These are phyloP conservation scores for Hirschioporus abietinus DNA, from an alignment of 768 basidiomycete species.

Conservation along the genomic window DNA sequence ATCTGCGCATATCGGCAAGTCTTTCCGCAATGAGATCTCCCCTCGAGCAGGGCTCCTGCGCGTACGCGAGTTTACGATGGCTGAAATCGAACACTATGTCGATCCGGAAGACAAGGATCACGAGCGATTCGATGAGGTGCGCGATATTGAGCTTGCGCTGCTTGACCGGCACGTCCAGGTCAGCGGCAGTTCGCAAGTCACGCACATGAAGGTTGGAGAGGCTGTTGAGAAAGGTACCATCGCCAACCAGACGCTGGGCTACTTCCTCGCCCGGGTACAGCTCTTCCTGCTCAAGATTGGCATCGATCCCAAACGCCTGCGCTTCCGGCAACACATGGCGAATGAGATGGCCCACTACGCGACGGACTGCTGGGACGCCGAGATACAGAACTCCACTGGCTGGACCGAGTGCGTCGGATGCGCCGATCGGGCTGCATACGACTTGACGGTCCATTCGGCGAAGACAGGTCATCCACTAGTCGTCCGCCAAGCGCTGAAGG, in stretches of 20 bases:
- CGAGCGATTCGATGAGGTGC: slow-evolving; percentile 74
- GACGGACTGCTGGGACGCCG: slow-evolving; percentile 98
- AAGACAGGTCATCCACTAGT: slow-evolving; percentile 82
- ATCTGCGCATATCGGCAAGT: slow-evolving; percentile 92
- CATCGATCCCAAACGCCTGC: slow-evolving; percentile 72
- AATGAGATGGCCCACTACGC: slow-evolving; percentile 99
- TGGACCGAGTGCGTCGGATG: slow-evolving; percentile 99
- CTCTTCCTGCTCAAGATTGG: slow-evolving; percentile 89
- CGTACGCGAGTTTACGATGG: slow-evolving; percentile 99
- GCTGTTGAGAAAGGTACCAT: slow-evolving; percentile 83
- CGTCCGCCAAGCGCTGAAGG: slow-evolving; percentile 80
- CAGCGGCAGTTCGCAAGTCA: slow-evolving; percentile 61
- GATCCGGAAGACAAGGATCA: slow-evolving; percentile 92
- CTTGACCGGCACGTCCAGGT: slow-evolving; percentile 83
- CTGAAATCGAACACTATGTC: slow-evolving; percentile 98
- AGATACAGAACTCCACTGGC: slow-evolving; percentile 86
- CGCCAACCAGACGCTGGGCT: slow-evolving; percentile 96
- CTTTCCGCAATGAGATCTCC: slow-evolving; percentile 98
- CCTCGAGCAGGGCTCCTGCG: slow-evolving; percentile 94
- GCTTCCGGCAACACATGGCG: slow-evolving; percentile 97
- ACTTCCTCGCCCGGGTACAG: slow-evolving; percentile 91
- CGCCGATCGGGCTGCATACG: slow-evolving; percentile 96
- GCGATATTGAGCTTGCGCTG: slow-evolving; percentile 66
- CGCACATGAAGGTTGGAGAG: slow-evolving; percentile 73
- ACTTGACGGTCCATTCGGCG: slow-evolving; percentile 82